A percentile compares a stretch with the other conserved stretches of the same genome.
Evolutionary conservation across 768 basidiomycete species (phyloP).

Genomic region (Lactarius trivialis): DNA sequence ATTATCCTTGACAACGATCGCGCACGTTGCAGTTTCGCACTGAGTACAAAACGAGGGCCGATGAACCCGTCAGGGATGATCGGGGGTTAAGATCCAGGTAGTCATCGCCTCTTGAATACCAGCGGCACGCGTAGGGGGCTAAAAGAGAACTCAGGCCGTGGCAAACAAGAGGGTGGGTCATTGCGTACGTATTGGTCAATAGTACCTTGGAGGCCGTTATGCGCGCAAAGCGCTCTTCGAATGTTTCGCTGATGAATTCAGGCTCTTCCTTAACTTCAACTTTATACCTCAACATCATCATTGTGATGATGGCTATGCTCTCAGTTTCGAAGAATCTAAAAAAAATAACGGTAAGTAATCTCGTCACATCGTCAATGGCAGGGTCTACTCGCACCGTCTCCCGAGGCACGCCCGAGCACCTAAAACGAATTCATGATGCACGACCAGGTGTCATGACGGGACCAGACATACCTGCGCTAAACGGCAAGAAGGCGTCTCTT

Average conservation of each 20-base stretch:
- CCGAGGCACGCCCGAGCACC: slow-evolving; percentile 24
- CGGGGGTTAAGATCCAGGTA: no score
- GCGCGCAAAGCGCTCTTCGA: slow-evolving; percentile 36
- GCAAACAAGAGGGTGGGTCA: no score
- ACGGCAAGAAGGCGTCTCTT: slow-evolving; percentile 32
- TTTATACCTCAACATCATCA: slow-evolving; percentile 40
- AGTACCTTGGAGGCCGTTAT: not conserved
- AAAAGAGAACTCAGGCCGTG: not conserved
- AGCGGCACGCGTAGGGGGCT: slow-evolving; percentile 22
- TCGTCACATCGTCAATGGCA: not conserved
- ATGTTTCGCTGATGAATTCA: slow-evolving; percentile 39
- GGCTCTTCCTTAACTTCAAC: slow-evolving; percentile 45
- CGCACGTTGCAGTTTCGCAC: not conserved
- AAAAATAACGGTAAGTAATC: not conserved
- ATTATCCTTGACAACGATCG: no score
- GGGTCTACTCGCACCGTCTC: slow-evolving; percentile 14
- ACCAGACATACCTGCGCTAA: slow-evolving; percentile 23
- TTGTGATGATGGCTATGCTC: slow-evolving; percentile 40
- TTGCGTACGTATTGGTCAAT: not conserved
- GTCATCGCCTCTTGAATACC: slow-evolving; percentile 20
- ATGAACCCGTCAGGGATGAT: no score
- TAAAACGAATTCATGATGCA: not conserved
- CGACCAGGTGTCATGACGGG: not conserved
- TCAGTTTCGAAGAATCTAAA: slow-evolving; percentile 45
- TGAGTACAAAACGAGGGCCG: not conserved